Base-by-base conservation (phyloP, 495 filamentous ascomycete species). In the Aspergillus heteromorphus region DNA sequence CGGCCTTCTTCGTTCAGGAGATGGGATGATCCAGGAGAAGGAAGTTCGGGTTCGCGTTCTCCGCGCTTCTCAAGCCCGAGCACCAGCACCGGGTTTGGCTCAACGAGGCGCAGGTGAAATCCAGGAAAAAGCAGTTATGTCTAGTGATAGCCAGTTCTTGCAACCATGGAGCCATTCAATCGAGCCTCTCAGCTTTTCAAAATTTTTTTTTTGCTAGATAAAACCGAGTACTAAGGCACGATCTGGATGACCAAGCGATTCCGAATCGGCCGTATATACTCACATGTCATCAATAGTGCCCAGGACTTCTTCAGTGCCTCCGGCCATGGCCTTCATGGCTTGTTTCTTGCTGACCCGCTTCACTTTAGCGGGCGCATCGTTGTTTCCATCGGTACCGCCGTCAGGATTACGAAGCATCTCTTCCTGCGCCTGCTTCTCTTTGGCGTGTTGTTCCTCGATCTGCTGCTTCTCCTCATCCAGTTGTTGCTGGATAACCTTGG, bases 31-130 rank as follows among this genome's bases (percentile, higher is more conserved):
- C 59, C 76, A 17, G 75, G 80, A n/a, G 78, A 78, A 56, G 75
- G 78, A 10, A 75, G 75, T 53, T 80, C 79, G 20, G 69, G 71
- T n/a, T 73, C 69, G 51, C 62, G 61, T 27, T 73, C 77, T 23
- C 71, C 72, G 73, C 77, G 38, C 66, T 73, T 67, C 69, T 80
- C 83, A 3, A 68, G 73, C 16, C 65, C 81, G 7, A 82, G 83
- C 53, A 80, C 89, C 54, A 91, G 86, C 58, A 96, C 91, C 6
- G 93, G 93, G 1, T 97, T 95, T 73, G 93, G 93, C 6, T 89
- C 89, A 11, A 96, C 91, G 0, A 83, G 79, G 53, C 79, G 93
- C 53, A 81, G 92, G 60, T 96, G 73, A 59, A 50, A 51, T 34
- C 3, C 4, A 10, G 43, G 21, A 27, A 9, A 45, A 16, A 0